Conservation (phyloP, 1,139 yeast genomes). For the Maudiozyma humilis region DNA sequence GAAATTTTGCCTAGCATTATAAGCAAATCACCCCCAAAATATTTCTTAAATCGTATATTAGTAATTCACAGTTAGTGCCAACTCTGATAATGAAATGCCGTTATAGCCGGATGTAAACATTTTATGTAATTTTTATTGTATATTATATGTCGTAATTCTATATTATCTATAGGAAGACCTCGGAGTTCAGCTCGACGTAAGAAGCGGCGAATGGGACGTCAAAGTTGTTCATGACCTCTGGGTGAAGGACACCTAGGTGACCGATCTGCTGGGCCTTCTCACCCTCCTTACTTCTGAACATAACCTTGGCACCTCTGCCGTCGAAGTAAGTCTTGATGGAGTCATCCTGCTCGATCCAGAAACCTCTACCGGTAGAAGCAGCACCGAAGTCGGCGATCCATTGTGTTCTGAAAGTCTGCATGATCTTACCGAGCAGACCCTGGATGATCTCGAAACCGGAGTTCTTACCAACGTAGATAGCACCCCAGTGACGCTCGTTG, state of each 20-base stretch:
- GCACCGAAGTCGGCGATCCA: slow-evolving; percentile 59
- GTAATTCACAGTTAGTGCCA: too few species aligned
- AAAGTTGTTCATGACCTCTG: slow-evolving; percentile 77
- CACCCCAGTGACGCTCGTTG: slow-evolving; percentile 93
- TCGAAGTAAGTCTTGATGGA: slow-evolving; percentile 78
- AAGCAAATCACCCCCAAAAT: too few species aligned
- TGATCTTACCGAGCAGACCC: slow-evolving; percentile 87
- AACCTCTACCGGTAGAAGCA: slow-evolving; percentile 54
- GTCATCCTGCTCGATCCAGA: slow-evolving; percentile 71
- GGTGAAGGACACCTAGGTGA: slow-evolving; percentile 87
- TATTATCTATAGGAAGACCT: slow-evolving; percentile 53
- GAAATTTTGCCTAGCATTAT: not conserved
- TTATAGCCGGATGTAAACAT: too few species aligned
- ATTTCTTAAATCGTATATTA: not conserved
- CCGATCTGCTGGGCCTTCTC: slow-evolving; percentile 60
- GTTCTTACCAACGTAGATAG: slow-evolving; percentile 86
- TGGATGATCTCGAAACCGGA: slow-evolving; percentile 93
- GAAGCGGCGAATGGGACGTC: slow-evolving; percentile 93
- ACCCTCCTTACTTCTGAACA: slow-evolving; percentile 58
- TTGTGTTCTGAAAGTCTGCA: slow-evolving; percentile 90
- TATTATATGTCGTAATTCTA: not conserved
- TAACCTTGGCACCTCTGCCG: slow-evolving; percentile 90
- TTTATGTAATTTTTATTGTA: not conserved
- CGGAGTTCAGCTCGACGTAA: slow-evolving; percentile 81
- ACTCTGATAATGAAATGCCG: too few species aligned